A percentile compares a stretch with the other conserved stretches of the same genome.
phyloP scores from a whole-genome alignment of 805 yeast genomes.

The Zygosaccharomyces bailii region DNA sequence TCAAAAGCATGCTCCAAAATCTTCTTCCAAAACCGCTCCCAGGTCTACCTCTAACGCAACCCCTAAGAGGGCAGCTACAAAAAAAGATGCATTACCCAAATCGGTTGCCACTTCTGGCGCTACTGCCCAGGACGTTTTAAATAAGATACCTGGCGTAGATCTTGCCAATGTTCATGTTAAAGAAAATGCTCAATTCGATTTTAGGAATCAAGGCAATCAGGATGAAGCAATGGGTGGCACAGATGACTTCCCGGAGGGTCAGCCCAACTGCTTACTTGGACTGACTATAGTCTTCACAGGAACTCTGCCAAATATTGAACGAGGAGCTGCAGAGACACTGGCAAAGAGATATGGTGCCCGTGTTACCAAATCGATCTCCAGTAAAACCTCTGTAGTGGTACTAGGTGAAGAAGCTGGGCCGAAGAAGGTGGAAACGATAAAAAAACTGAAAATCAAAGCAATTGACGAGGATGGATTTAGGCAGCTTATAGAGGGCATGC shows the following conservation, averaged over 20 bases:
- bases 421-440: constrained; percentile 80
- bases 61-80: background rate
- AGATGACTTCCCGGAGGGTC: constrained; percentile 69
- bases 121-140: constrained; percentile 38
- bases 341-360: constrained; percentile 90
- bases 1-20: background rate
- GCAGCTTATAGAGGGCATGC: constrained; percentile 71
- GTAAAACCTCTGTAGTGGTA: constrained; percentile 83
- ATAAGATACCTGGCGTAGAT: constrained; percentile 70
- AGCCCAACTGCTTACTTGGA: constrained; percentile 82
- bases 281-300: constrained; percentile 94
- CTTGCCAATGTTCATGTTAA: constrained; percentile 50
- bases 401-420: constrained; percentile 97
- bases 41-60: background rate
- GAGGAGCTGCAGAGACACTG: constrained; percentile 68
- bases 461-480: constrained; percentile 84
- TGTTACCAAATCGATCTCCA: constrained; percentile 80
- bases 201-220: constrained; percentile 44
- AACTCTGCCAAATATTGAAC: constrained; percentile 69
- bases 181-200: constrained; percentile 53
- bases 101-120: constrained; percentile 3
- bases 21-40: background rate
- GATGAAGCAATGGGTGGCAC: constrained; percentile 22
- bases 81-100: background rate
- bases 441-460: constrained; percentile 68